Percentiles rank a stretch among this genome's conserved stretches.
These are phyloP conservation scores for Hygrophila difformis DNA, from an alignment of 257 asterid species.

Conservation along the genomic window DNA sequence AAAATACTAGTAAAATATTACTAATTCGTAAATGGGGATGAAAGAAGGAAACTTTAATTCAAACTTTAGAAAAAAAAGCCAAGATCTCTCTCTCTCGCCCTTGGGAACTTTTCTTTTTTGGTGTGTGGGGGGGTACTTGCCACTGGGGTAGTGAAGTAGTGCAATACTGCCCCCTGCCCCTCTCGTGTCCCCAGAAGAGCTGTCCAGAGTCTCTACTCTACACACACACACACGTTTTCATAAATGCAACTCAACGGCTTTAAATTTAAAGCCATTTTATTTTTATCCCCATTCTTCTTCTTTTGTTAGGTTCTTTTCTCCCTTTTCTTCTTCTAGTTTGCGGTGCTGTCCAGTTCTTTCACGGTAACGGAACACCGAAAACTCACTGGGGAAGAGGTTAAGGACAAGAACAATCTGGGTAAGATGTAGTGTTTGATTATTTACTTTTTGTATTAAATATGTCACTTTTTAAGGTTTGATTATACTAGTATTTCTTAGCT, in stretches of 20 bases:
- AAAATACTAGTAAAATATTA: too few relatives aligned
- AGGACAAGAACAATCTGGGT: constrained; percentile 11
- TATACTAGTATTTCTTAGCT: neutral
- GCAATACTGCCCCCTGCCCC: constrained; percentile 24
- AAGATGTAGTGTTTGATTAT: neutral
- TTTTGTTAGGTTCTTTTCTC: constrained; percentile 2
- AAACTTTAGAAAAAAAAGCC: constrained; percentile 28
- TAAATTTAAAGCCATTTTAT: constrained; percentile 15
- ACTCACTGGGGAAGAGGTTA: neutral
- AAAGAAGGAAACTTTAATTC: constrained; percentile 40
- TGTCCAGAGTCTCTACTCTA: constrained; percentile 19
- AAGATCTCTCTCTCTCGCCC: neutral
- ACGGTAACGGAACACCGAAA: neutral
- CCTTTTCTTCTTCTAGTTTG: neutral
- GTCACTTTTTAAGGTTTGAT: constrained; percentile 1
- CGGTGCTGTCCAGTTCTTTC: constrained; percentile 14
- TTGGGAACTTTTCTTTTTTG: neutral
- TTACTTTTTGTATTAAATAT: neutral
- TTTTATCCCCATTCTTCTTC: constrained; percentile 8
- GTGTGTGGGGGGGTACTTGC: constrained; percentile 16
- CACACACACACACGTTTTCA: constrained; percentile 19
- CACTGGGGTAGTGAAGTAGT: neutral
- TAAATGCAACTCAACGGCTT: constrained; percentile 29
- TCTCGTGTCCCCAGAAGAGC: constrained; percentile 28
- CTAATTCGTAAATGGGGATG: too few relatives aligned